Evolutionary conservation across 1,139 yeast species (phyloP).

Genomic region (Geotrichum histeridarum): DNA sequence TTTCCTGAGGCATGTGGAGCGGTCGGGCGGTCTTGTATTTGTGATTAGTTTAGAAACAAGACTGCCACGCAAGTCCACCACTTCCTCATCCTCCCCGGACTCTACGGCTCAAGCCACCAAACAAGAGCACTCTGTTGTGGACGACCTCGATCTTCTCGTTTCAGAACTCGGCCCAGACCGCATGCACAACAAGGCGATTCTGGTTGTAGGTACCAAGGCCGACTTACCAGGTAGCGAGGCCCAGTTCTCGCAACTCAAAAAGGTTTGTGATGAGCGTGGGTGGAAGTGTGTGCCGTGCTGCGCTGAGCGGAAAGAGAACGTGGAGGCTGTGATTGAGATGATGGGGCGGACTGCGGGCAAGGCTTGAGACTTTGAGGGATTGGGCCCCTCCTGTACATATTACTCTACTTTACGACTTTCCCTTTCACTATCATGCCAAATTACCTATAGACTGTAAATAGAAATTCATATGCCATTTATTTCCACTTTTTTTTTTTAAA

Average conservation of each 20-base stretch:
- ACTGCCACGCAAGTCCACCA: constrained; percentile 43
- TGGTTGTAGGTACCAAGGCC: constrained; percentile 88
- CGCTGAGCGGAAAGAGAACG: constrained; percentile 66
- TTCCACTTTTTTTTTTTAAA: no score
- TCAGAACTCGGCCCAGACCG: constrained; percentile 66
- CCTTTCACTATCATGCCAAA: no score
- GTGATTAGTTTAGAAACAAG: constrained; percentile 67
- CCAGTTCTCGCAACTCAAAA: constrained; percentile 43
- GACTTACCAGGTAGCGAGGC: constrained; percentile 56
- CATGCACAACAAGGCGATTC: constrained; percentile 52
- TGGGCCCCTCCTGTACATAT: no score
- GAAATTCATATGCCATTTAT: no score
- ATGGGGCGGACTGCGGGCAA: constrained; percentile 63
- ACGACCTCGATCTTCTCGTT: constrained; percentile 56
- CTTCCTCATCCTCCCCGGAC: background rate
- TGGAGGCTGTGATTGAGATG: constrained; percentile 59
- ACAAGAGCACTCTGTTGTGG: constrained; percentile 29
- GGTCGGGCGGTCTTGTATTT: constrained; percentile 84
- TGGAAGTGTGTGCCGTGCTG: constrained; percentile 85
- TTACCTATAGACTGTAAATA: no score
- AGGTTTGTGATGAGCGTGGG: constrained; percentile 35
- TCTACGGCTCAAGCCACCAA: background rate
- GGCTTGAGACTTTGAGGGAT: background rate
- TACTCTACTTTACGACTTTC: no score
- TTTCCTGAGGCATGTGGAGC: constrained; percentile 83